These are phyloP conservation scores for Alternaria dauci DNA, from an alignment of 2,329 filamentous ascomycete species.

Conservation along the genomic window DNA sequence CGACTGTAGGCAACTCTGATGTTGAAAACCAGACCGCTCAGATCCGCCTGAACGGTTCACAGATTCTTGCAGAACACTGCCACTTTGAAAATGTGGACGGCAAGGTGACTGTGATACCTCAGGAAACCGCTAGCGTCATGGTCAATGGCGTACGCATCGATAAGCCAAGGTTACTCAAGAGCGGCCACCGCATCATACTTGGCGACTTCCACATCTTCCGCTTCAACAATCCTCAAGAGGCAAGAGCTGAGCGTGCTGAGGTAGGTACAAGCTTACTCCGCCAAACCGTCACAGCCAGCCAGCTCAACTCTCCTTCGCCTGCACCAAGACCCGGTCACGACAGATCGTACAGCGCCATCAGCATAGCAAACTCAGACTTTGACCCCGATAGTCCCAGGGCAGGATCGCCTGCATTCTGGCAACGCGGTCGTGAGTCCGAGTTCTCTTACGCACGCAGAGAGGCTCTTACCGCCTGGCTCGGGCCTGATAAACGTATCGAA, in stretches of 20 bases:
- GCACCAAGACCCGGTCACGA: conserved; percentile 74
- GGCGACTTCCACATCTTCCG: conserved; percentile 99
- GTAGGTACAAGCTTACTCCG: conserved; percentile 78
- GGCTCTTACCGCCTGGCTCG: conserved; percentile 89
- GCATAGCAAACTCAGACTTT: conserved; percentile 79
- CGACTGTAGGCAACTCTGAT: conserved; percentile 93
- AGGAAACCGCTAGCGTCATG: conserved; percentile 95
- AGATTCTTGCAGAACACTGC: conserved; percentile 92
- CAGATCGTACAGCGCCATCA: conserved; percentile 69
- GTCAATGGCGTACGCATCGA: conserved; percentile 92
- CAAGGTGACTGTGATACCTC: conserved; percentile 87
- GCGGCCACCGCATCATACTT: conserved; percentile 92
- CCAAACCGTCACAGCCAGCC: conserved; percentile 75
- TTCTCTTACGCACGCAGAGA: conserved; percentile 94
- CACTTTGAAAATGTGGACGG: conserved; percentile 93
- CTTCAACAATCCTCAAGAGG: conserved; percentile 98
- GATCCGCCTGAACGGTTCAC: conserved; percentile 90
- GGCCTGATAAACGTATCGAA: conserved; percentile 89
- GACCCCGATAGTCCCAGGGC: conserved; percentile 76
- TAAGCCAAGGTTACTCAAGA: conserved; percentile 84
- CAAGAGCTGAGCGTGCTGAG: conserved; percentile 88
- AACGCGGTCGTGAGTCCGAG: conserved; percentile 80
- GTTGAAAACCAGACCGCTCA: conserved; percentile 79
- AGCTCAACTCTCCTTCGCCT: conserved; percentile 72
- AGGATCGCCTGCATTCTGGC: conserved; percentile 77